A percentile compares a stretch with the other conserved stretches of the same genome.
Conservation (phyloP, 768 basidiomycete genomes). For the Hygrocybe punicea region DNA sequence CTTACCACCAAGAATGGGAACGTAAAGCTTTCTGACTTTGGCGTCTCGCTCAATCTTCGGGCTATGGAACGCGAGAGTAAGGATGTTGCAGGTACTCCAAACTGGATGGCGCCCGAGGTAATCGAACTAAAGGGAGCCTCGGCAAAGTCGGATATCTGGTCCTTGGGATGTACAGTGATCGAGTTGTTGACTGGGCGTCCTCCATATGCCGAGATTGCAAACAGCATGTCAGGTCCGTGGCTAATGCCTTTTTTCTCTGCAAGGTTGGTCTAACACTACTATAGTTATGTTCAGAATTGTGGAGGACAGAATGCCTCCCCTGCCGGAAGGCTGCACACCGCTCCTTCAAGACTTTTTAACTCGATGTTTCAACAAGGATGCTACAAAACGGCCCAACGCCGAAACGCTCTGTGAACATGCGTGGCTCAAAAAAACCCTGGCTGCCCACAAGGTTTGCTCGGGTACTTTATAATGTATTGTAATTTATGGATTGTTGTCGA, state of each 20-base stretch:
- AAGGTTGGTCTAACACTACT: not conserved
- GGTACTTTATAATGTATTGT: not conserved
- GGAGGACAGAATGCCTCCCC: constrained; percentile 83
- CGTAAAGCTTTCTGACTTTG: constrained; percentile 95
- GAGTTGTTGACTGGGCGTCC: constrained; percentile 91
- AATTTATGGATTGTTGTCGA: not conserved
- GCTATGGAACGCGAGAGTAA: constrained; percentile 84
- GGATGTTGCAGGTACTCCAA: constrained; percentile 90
- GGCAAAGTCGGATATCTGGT: constrained; percentile 95
- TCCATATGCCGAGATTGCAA: constrained; percentile 85
- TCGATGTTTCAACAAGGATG: constrained; percentile 91
- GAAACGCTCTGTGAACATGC: constrained; percentile 83
- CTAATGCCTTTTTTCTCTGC: constrained; percentile 4
- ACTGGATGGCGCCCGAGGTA: constrained; percentile 99
- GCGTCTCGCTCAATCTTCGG: constrained; percentile 91
- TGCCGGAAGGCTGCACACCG: constrained; percentile 78
- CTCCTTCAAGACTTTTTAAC: constrained; percentile 74
- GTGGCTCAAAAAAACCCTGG: constrained; percentile 84
- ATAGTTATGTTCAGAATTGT: constrained; percentile 97
- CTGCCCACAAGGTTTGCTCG: constrained; percentile 65
- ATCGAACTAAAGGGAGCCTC: constrained; percentile 93
- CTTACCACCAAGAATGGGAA: constrained; percentile 98
- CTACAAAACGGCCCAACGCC: constrained; percentile 76
- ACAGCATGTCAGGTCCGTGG: constrained; percentile 80
- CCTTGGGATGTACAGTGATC: constrained; percentile 89